A percentile compares a stretch with the other conserved stretches of the same genome.
phyloP scores from a whole-genome alignment of 257 asterid genomes.

The Parsonsia alboflavescens region DNA sequence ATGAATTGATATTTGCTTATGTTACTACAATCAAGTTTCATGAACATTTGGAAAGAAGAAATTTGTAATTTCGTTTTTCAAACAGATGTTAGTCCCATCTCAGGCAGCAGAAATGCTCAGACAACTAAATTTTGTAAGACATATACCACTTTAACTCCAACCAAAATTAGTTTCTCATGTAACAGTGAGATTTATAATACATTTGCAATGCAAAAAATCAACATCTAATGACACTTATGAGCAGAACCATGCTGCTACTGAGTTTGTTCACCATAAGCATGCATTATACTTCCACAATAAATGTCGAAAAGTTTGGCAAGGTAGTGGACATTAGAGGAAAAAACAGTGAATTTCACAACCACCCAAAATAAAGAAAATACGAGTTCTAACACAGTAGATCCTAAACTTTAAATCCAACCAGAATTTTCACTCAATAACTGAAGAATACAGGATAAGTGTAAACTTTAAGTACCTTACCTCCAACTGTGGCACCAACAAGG shows the following conservation, averaged over 20 bases:
- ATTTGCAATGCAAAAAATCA: neutral
- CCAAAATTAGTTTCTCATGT: neutral
- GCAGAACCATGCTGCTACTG: neutral
- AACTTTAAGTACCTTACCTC: constrained; percentile 47
- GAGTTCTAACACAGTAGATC: neutral
- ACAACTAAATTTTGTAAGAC: neutral
- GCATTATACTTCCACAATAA: neutral
- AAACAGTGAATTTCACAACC: neutral
- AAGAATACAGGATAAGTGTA: constrained; percentile 6
- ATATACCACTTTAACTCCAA: neutral
- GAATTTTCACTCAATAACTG: constrained; percentile 4
- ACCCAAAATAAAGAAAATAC: neutral
- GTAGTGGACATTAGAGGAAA: neutral
- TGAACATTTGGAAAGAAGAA: neutral
- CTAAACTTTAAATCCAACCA: neutral
- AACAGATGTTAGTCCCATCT: neutral
- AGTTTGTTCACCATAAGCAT: neutral
- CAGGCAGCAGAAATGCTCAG: neutral
- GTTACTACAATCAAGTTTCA: neutral
- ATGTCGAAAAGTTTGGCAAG: neutral
- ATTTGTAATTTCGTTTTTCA: neutral
- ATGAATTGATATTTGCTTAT: neutral
- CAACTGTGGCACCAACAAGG: constrained; percentile 91
- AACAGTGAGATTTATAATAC: neutral
- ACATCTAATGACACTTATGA: constrained; percentile 1